These are phyloP conservation scores for Eucalyptus microcorys DNA, from an alignment of 345 rosid genomes.

Conservation along the genomic window DNA sequence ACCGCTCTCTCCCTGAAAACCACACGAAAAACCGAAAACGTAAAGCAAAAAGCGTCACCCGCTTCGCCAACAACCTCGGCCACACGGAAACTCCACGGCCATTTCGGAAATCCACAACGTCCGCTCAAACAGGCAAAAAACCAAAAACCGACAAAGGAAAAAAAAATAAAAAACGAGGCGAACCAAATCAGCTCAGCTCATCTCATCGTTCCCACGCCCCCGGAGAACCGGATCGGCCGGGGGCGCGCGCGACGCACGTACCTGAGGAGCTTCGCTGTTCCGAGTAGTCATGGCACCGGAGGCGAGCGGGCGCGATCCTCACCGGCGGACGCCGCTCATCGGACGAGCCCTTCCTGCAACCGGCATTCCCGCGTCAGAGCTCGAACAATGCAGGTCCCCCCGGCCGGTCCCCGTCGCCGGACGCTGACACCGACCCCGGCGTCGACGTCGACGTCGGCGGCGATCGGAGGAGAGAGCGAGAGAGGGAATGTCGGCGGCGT, in stretches of 20 bases:
- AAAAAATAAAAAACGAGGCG: background rate
- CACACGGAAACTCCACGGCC: background rate
- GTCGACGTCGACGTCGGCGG: background rate
- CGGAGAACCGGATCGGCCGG: background rate
- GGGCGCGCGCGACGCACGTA: background rate
- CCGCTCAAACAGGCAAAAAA: background rate
- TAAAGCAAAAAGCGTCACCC: background rate
- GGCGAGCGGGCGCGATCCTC: background rate
- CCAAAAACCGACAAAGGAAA: background rate
- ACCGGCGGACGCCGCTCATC: background rate
- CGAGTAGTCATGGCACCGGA: slow-evolving; percentile 29
- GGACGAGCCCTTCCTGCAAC: background rate
- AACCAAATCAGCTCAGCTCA: background rate
- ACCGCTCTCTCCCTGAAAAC: slow-evolving; percentile 29
- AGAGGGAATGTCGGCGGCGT: background rate
- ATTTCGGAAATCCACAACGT: background rate
- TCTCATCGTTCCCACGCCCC: background rate
- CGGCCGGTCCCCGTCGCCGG: background rate
- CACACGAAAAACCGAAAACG: background rate
- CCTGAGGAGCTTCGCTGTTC: slow-evolving; percentile 31
- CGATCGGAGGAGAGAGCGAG: background rate
- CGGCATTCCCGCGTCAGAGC: background rate
- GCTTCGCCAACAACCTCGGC: background rate
- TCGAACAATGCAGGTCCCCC: background rate
- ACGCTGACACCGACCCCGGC: background rate